Evolutionary conservation across 2,329 filamentous ascomycete genomes (phyloP).

Genomic region (Aaosphaeria arxii): DNA sequence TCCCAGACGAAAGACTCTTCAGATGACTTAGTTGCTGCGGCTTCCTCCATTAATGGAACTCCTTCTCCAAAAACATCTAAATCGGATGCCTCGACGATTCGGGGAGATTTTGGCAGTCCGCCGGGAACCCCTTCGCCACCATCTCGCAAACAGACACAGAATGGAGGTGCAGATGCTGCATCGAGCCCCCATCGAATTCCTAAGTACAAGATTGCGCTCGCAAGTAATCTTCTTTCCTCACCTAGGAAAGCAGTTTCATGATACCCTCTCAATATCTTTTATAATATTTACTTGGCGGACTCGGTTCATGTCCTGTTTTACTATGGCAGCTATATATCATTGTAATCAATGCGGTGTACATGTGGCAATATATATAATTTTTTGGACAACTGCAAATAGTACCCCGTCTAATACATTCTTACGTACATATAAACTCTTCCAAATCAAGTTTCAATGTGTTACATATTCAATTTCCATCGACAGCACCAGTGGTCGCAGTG

Average conservation of each 20-base stretch:
- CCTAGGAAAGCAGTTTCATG: not conserved
- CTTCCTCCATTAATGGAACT: slow-evolving; percentile 20
- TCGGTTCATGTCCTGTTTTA: no score
- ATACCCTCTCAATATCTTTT: not conserved
- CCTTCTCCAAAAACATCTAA: slow-evolving; percentile 16
- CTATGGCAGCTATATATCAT: no score
- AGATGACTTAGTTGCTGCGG: slow-evolving; percentile 27
- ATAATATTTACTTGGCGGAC: no score
- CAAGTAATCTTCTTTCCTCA: slow-evolving; percentile 20
- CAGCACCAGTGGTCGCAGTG: no score
- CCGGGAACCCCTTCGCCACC: slow-evolving; percentile 11
- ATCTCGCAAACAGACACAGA: not conserved
- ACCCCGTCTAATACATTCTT: no score
- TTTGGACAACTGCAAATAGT: no score
- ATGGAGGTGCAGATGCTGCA: slow-evolving; percentile 3
- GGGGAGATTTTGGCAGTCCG: slow-evolving; percentile 11
- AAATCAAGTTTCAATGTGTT: no score
- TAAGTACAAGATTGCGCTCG: slow-evolving; percentile 33
- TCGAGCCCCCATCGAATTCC: slow-evolving; percentile 20
- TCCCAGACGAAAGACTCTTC: slow-evolving; percentile 31
- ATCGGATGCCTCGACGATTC: slow-evolving; percentile 12
- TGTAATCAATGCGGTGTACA: no score
- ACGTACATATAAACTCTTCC: no score
- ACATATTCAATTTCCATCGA: no score
- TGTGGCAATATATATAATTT: no score